Conservation (phyloP, 148 eudicot species). For the Spergularia bocconei region DNA sequence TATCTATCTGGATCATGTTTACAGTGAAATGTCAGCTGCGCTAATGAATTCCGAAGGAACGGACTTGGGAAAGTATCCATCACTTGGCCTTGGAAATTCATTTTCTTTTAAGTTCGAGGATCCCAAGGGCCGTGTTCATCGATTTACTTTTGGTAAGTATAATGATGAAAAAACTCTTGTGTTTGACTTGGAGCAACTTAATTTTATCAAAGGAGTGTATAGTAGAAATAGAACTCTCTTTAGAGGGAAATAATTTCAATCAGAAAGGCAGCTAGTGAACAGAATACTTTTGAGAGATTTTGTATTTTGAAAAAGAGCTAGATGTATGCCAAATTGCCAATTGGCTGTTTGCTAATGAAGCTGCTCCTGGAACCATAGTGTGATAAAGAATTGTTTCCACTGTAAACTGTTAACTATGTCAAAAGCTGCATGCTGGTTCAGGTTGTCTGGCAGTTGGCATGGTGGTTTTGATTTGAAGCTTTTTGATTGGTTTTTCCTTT, state of each 20-base stretch:
- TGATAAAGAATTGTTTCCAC: not conserved
- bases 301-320: not conserved
- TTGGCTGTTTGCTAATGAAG: not conserved
- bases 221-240: not conserved
- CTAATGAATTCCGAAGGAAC: constrained; percentile 59
- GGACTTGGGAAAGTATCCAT: constrained; percentile 67
- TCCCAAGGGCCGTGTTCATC: constrained; percentile 76
- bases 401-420: not conserved
- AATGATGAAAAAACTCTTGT: not conserved
- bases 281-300: not conserved
- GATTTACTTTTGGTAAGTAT: constrained; percentile 75
- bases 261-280: not conserved
- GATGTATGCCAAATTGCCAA: not conserved
- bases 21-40: constrained; percentile 76
- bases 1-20: constrained; percentile 11
- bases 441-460: not conserved
- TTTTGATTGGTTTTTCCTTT: not conserved
- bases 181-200: not conserved
- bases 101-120: constrained; percentile 79
- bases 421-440: not conserved
- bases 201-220: not conserved
- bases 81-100: constrained; percentile 81
- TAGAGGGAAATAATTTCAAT: not conserved
- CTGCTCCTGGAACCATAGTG: not conserved
- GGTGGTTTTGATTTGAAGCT: not conserved